Base-by-base conservation (phyloP, 495 filamentous ascomycete species). In the Penicillium soppii region DNA sequence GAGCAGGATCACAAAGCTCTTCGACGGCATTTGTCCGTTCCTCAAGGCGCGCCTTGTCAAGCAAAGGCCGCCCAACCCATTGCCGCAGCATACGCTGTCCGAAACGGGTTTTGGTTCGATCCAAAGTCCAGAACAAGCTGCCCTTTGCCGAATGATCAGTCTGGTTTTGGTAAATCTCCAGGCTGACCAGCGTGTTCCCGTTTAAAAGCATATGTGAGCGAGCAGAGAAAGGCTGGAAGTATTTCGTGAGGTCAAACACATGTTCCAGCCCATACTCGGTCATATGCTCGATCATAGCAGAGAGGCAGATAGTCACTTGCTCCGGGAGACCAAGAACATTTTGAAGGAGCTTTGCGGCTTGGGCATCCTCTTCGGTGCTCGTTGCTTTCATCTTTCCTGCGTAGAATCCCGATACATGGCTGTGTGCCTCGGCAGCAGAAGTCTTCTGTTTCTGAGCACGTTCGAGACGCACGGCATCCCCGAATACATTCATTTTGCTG, bases 121-220 rank as follows among this genome's bases (percentile, higher is more conserved):
- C 90, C 21, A 99, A 71, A 0, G 91, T 90, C 94, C 94, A 99
- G 66, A 97, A 89, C 13, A 99, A 76, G 65, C 91, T 96, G 1
- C 95, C 94, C 57, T 89, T 95, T 37, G 85, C 81, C 0, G 81
- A 80, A 47, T 92, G 79, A 61, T 99, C 92, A 0, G 94, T 97
- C 54, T 91, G 84, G 53, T 99, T 99, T 22, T 92, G 85, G 65
- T 97, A 99, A 2, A 99, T 89, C 66, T 99, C 94, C 12, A 99
- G 76, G 60, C 90, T 96, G 12, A 91, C 90, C 29, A 99, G 63
- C 0, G 91, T 99, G 48, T 96, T 99, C 15, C 92, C 94, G 59
- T 96, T 97, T 52, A 99, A 77, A 3, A 97, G 76, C 94, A 99
- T 97, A 58, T 97, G 91, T 12, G 92, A 91, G 22, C 94, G 78